phyloP scores from a whole-genome alignment of 179 eudicot genomes.

The Nepenthes alata region DNA sequence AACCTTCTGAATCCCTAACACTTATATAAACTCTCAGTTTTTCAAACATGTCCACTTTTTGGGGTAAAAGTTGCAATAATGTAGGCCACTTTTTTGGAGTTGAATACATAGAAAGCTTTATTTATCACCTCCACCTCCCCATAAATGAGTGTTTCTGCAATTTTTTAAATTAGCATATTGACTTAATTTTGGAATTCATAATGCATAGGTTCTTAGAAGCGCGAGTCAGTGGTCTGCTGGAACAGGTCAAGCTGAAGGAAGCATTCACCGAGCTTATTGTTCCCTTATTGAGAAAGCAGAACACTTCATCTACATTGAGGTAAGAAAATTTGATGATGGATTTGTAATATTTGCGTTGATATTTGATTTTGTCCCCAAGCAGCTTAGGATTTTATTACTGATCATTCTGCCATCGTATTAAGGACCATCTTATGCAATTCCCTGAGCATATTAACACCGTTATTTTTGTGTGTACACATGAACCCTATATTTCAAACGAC shows the following conservation, averaged over 20 bases:
- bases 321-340: slow-evolving; percentile 11
- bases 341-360: not conserved
- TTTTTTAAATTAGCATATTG: not conserved
- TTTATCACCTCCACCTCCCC: too few species aligned
- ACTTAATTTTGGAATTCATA: slow-evolving; percentile 6
- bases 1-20: too few species aligned
- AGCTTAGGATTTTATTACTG: not conserved
- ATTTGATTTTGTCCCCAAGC: not conserved
- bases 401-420: too few species aligned
- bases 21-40: too few species aligned
- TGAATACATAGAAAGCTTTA: too few species aligned
- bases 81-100: too few species aligned
- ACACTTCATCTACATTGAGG: slow-evolving; percentile 88
- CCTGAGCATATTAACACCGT: too few species aligned
- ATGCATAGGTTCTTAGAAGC: slow-evolving; percentile 70
- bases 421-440: too few species aligned
- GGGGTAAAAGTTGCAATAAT: too few species aligned
- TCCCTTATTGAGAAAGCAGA: slow-evolving; percentile 87
- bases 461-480: too few species aligned
- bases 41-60: not conserved
- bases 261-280: slow-evolving; percentile 89
- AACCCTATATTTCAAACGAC: too few species aligned
- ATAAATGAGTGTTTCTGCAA: not conserved
- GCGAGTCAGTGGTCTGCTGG: slow-evolving; percentile 99
- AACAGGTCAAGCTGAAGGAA: slow-evolving; percentile 89